Percentiles rank a stretch among this genome's conserved stretches.
Evolutionary conservation across 176 grass and related monocot genomes (phyloP).

Genomic region (Dactylis glomerata): DNA sequence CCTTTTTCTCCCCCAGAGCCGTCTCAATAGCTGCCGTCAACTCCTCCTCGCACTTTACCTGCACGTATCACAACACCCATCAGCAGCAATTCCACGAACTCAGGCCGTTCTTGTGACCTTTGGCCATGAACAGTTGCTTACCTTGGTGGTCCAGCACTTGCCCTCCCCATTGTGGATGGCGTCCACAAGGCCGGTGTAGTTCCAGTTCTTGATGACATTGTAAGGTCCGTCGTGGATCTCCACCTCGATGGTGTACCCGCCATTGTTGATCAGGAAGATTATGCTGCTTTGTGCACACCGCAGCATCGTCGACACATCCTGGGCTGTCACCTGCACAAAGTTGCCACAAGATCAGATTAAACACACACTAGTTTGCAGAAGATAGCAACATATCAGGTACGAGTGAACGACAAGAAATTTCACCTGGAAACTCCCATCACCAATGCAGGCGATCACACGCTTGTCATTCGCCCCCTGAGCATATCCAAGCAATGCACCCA

Average conservation of each 20-base stretch:
- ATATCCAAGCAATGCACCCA: too few relatives aligned
- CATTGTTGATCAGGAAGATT: background rate
- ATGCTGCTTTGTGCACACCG: background rate
- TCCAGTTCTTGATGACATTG: background rate
- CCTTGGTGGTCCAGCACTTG: background rate
- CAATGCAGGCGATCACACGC: too few relatives aligned
- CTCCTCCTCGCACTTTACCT: conserved; percentile 30
- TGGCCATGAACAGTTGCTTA: background rate
- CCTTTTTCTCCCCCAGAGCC: background rate
- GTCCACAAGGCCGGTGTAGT: background rate
- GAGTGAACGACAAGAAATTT: too few relatives aligned
- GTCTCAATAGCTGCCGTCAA: conserved; percentile 12
- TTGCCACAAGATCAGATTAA: background rate
- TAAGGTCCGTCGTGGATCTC: background rate
- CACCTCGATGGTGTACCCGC: background rate
- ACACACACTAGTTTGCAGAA: background rate
- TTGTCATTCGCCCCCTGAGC: too few relatives aligned
- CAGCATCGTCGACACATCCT: background rate
- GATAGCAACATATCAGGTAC: background rate
- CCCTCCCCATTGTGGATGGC: background rate
- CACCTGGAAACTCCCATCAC: conserved; percentile 43
- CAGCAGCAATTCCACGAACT: background rate
- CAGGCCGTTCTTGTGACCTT: background rate
- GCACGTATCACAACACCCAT: background rate
- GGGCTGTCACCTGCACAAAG: background rate